phyloP scores from a whole-genome alignment of 495 filamentous ascomycete genomes.

The Patellaria atrata region DNA sequence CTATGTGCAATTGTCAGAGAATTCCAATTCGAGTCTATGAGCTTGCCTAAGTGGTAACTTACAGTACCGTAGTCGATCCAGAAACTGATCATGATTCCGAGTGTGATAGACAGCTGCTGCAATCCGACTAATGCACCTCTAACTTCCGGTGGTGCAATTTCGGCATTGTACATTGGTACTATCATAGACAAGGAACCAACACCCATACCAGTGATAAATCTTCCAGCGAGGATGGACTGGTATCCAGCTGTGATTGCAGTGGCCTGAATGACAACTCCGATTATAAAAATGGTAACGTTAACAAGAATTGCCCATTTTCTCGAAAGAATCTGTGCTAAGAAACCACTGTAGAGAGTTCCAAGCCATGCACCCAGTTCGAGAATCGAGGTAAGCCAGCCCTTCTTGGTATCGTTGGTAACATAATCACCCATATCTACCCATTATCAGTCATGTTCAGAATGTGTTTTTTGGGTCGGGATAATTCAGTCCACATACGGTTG shows the following conservation, averaged over 20 bases:
- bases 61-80: conserved; percentile 57
- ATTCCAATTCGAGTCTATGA: conserved; percentile 12
- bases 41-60: neutral
- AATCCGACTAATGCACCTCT: conserved; percentile 60
- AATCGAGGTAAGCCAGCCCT: conserved; percentile 69
- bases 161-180: conserved; percentile 54
- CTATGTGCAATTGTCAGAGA: neutral
- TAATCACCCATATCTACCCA: conserved; percentile 48
- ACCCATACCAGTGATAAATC: conserved; percentile 65
- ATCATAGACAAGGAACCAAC: conserved; percentile 57
- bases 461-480: conserved; percentile 3
- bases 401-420: conserved; percentile 36
- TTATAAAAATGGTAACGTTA: conserved; percentile 54
- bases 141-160: conserved; percentile 49
- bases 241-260: conserved; percentile 41
- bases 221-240: conserved; percentile 52
- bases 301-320: conserved; percentile 63
- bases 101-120: conserved; percentile 69
- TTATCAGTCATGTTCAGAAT: conserved; percentile 21
- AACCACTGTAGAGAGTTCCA: conserved; percentile 60
- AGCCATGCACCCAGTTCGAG: conserved; percentile 74
- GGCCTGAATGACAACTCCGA: conserved; percentile 64
- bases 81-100: conserved; percentile 72
- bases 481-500: conserved; percentile 11
- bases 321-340: conserved; percentile 58